These are phyloP conservation scores for Apiotrichum domesticum DNA, from an alignment of 1,284 basidiomycete species.

Conservation along the genomic window DNA sequence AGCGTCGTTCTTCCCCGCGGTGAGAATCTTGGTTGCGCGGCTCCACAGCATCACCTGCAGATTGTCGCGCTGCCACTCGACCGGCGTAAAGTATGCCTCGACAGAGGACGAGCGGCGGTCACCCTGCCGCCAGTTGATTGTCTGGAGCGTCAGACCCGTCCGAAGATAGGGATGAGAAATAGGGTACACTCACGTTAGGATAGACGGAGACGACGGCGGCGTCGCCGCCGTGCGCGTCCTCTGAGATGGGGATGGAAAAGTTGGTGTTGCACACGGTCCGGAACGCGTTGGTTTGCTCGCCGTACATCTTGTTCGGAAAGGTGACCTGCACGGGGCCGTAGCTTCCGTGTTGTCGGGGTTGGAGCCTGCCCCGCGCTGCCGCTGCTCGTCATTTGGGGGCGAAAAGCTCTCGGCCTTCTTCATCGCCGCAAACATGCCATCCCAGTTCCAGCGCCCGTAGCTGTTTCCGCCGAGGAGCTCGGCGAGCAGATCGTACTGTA, in stretches of 20 bases:
- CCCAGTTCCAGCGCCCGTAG: slow-evolving; percentile 55
- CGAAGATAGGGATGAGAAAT: too few relatives aligned
- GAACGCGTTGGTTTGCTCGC: slow-evolving; percentile 55
- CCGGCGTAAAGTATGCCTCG: slow-evolving; percentile 49
- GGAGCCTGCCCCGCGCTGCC: slow-evolving; percentile 47
- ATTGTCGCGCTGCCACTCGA: slow-evolving; percentile 52
- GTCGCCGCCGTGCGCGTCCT: slow-evolving; percentile 56
- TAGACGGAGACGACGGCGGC: slow-evolving; percentile 55
- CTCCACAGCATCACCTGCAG: slow-evolving; percentile 55
- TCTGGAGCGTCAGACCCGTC: slow-evolving; percentile 20
- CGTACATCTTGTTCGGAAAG: slow-evolving; percentile 52
- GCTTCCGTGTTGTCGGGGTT: slow-evolving; percentile 50
- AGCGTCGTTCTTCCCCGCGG: slow-evolving; percentile 42
- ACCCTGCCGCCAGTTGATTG: slow-evolving; percentile 39
- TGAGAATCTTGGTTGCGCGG: slow-evolving; percentile 58
- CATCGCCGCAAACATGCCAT: slow-evolving; percentile 52
- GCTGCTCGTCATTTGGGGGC: slow-evolving; percentile 53
- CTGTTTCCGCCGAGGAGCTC: slow-evolving; percentile 45
- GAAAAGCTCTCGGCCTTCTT: slow-evolving; percentile 58
- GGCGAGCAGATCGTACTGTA: slow-evolving; percentile 58
- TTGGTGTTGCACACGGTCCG: slow-evolving; percentile 49
- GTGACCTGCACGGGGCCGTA: slow-evolving; percentile 55
- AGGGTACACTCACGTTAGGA: slow-evolving; percentile 13
- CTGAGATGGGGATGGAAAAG: slow-evolving; percentile 26
- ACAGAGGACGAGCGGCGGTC: slow-evolving; percentile 48